Evolutionary conservation across 805 yeast species (phyloP), one percentile per base, ranked within the genome.

Genomic region (Candida nitratophila): DNA sequence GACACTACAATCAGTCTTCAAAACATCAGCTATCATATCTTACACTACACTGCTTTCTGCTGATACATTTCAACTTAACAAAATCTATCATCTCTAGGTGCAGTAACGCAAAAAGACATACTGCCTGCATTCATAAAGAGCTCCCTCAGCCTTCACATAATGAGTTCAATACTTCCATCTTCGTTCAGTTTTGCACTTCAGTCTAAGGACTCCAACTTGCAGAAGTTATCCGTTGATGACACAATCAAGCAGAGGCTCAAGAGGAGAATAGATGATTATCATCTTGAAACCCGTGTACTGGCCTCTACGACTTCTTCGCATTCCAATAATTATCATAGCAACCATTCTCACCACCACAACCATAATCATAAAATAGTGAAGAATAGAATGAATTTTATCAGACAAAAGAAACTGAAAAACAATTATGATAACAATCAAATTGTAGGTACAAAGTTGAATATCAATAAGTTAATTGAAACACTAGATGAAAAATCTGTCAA

Each of bases 401-500:
- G 47, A 49, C 33, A 48, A 24, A 68, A 67, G 52, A 66, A 71
- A 24, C 74, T 71, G 42, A 54, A 54, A 44, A 53, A 53, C 17
- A 26, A 16, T 11, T 34, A 34, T 14, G 37, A 22, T 20, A 56
- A 59, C 2, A 34, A 34, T 12, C 63, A 64, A 39, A 72, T 79
- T 19, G 49, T 61, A 30, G 87, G 89, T 4, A 79, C 77, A 48
- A 71, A 70, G 12, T 70, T 86, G 42, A 85, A 93, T 4, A 57
- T 85, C 17, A 60, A 67, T 39, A 70, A 95, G 47, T 62, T 84
- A 24, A 69, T 87, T 19, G 93, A 87, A 59, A 77, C 83, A 9
- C 65, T 87, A 46, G 85, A 81, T 59, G 74, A 74, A 44, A 58
- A 68, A 41, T 68, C 77, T 37, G 66, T 87, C 31, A 79, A 77